Conservation (phyloP, 2,329 filamentous ascomycete genomes). For the Aspergillus bombycis region DNA sequence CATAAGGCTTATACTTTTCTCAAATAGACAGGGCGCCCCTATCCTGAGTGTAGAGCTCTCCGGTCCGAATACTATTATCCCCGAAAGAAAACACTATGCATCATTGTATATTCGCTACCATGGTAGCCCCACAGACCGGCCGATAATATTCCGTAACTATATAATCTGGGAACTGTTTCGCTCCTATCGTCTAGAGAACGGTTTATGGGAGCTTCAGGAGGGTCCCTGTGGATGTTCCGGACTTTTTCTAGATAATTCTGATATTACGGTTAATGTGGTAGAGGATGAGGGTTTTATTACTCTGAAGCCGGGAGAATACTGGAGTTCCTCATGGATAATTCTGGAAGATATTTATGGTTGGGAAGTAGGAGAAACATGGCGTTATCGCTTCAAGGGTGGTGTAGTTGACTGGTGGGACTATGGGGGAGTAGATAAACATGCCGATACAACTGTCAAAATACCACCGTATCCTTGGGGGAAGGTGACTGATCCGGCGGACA, state of each 20-base stretch:
- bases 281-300: background rate
- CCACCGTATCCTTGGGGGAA: background rate
- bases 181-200: background rate
- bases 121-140: background rate
- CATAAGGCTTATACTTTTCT: background rate
- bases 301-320: background rate
- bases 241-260: background rate
- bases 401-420: slow-evolving; percentile 5
- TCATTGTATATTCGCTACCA: background rate
- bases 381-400: background rate
- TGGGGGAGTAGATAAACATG: background rate
- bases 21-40: background rate
- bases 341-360: background rate
- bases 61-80: background rate
- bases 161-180: background rate
- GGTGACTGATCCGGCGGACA: slow-evolving; percentile 1
- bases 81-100: background rate
- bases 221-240: background rate
- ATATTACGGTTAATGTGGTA: background rate
- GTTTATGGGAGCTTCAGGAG: background rate
- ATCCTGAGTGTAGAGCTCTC: background rate
- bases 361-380: background rate
- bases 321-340: background rate
- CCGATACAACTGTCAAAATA: background rate
- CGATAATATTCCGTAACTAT: background rate